phyloP scores from a whole-genome alignment of 345 rosid species.

The Corchorus capsularis region DNA sequence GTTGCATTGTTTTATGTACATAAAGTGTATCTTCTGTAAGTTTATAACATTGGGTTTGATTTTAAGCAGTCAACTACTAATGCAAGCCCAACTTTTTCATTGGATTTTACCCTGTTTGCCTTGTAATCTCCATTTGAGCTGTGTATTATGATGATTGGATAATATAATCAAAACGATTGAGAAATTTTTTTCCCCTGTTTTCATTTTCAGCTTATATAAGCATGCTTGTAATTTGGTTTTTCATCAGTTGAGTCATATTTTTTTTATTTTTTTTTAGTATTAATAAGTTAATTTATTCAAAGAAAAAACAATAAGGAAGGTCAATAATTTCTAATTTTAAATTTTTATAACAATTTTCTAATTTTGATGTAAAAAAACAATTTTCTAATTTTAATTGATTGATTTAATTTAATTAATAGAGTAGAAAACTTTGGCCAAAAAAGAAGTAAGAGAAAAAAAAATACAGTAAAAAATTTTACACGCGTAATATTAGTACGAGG shows the following conservation, averaged over 20 bases:
- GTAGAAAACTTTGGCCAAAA: no score
- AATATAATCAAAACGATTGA: background rate
- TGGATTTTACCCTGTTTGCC: conserved; percentile 3
- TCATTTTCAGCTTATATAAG: background rate
- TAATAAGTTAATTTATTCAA: no score
- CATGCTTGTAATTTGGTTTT: background rate
- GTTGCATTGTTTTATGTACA: conserved; percentile 7
- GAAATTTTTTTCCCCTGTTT: background rate
- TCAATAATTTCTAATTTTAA: no score
- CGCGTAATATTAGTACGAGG: no score
- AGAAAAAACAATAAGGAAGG: no score
- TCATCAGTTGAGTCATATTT: no score
- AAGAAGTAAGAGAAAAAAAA: background rate
- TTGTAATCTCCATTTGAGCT: background rate
- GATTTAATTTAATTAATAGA: no score
- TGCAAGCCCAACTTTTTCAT: background rate
- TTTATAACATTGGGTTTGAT: background rate
- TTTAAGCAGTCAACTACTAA: background rate
- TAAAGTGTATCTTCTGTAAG: conserved; percentile 5
- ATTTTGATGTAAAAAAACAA: no score
- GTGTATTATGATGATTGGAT: background rate
- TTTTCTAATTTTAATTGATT: no score
- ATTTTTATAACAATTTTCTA: no score
- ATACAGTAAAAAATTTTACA: no score
- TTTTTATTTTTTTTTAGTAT: no score